Evolutionary conservation across 2,329 filamentous ascomycete species (phyloP).

Genomic region (Botrytis elliptica): DNA sequence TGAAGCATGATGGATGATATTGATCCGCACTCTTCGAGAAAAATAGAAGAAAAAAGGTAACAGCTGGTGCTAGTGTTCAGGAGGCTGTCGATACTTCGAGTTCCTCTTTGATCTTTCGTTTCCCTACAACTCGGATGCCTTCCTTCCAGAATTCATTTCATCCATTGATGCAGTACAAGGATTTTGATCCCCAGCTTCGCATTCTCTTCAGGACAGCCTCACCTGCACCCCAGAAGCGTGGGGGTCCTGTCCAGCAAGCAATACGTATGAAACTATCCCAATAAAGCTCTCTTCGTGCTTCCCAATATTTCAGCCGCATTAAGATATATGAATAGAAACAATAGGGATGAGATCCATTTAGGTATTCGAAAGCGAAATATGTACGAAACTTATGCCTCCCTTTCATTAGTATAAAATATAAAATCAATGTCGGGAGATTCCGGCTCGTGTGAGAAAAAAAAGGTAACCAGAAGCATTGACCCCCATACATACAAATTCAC

Average conservation of each 20-base stretch:
- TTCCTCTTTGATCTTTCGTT: background rate
- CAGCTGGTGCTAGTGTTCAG: background rate
- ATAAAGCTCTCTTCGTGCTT: background rate
- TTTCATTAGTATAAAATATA: background rate
- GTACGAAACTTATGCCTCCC: background rate
- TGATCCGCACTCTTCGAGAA: background rate
- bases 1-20: background rate
- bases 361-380: background rate
- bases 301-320: background rate
- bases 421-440: background rate
- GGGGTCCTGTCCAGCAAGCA: background rate
- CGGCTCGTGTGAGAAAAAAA: background rate
- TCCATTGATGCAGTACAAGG: background rate
- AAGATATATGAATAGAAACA: background rate
- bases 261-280: constrained; percentile 2
- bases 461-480: background rate
- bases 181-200: background rate
- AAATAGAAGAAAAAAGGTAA: background rate
- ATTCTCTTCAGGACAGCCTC: background rate
- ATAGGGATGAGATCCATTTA: background rate
- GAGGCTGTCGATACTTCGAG: background rate
- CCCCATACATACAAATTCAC: background rate
- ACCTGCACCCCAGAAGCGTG: background rate
- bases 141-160: background rate
- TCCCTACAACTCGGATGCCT: background rate